A percentile compares a stretch with the other conserved stretches of the same genome.
Conservation (phyloP, 768 basidiomycete species). For the Trametes villosa region DNA sequence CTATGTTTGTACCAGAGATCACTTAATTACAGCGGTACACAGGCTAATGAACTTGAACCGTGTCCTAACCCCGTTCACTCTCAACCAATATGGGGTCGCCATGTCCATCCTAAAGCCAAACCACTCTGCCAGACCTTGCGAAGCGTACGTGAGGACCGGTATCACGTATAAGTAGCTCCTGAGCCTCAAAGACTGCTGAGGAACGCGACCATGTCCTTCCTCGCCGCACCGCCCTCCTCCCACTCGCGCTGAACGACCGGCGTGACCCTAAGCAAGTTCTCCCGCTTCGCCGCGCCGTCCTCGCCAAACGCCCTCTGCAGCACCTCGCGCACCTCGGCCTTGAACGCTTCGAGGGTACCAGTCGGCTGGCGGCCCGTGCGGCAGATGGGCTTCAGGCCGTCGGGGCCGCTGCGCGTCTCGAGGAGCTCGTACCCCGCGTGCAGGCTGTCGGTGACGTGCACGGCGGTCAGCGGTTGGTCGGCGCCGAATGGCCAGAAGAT, state of each 20-base stretch:
- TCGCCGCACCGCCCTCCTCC: conserved; percentile 5
- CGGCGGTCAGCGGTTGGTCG: conserved; percentile 28
- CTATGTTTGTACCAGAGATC: no score
- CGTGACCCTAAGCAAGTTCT: conserved; percentile 4
- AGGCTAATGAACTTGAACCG: no score
- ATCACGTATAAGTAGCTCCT: background rate
- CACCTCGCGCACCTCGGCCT: conserved; percentile 18
- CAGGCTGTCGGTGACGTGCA: conserved; percentile 25
- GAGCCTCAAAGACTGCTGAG: background rate
- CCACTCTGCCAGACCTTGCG: background rate
- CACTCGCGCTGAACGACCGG: background rate
- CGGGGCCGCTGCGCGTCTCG: conserved; percentile 25
- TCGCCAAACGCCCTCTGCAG: conserved; percentile 22
- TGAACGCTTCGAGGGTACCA: conserved; percentile 26
- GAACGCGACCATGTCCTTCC: background rate
- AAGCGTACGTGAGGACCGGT: background rate
- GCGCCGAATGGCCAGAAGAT: conserved; percentile 32
- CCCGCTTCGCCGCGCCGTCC: conserved; percentile 20
- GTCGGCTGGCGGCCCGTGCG: conserved; percentile 17
- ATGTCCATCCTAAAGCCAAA: background rate
- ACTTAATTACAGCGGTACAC: no score
- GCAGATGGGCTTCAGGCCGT: conserved; percentile 20
- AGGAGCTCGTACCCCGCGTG: conserved; percentile 32
- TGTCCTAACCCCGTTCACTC: no score
- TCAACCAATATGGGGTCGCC: no score